Conservation (phyloP, 257 asterid species). For the Solanum neorickii region DNA sequence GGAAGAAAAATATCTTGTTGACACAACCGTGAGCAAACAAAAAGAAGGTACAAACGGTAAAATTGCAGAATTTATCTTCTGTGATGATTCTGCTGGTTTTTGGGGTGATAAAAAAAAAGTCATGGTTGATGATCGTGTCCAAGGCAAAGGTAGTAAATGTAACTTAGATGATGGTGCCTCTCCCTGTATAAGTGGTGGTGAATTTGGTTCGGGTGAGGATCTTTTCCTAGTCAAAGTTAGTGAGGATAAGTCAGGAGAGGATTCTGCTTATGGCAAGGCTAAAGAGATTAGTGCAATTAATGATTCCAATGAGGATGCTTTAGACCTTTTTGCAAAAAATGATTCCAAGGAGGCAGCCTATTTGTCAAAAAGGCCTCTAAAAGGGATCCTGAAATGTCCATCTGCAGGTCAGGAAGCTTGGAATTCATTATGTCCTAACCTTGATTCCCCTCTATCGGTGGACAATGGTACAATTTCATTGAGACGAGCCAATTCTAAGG, state of each 20-base stretch:
- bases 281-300: background rate
- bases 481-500: constrained; percentile 65
- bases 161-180: background rate
- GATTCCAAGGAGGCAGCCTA: background rate
- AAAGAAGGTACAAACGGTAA: background rate
- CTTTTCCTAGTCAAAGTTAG: background rate
- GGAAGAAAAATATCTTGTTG: constrained; percentile 8
- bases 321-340: background rate
- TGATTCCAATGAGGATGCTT: background rate
- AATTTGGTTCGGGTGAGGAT: background rate
- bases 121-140: background rate
- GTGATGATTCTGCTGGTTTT: background rate
- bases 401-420: constrained; percentile 9
- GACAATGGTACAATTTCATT: constrained; percentile 3
- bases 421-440: constrained; percentile 1
- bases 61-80: background rate
- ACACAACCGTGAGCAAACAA: background rate
- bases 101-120: background rate
- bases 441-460: constrained; percentile 12
- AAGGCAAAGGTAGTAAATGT: background rate
- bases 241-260: constrained; percentile 6
- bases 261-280: background rate
- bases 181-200: background rate
- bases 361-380: constrained; percentile 21
- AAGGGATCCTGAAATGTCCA: constrained; percentile 59